Base-by-base conservation (phyloP, 2,329 filamentous ascomycete genomes). In the Coniosporium tulheliwenetii region DNA sequence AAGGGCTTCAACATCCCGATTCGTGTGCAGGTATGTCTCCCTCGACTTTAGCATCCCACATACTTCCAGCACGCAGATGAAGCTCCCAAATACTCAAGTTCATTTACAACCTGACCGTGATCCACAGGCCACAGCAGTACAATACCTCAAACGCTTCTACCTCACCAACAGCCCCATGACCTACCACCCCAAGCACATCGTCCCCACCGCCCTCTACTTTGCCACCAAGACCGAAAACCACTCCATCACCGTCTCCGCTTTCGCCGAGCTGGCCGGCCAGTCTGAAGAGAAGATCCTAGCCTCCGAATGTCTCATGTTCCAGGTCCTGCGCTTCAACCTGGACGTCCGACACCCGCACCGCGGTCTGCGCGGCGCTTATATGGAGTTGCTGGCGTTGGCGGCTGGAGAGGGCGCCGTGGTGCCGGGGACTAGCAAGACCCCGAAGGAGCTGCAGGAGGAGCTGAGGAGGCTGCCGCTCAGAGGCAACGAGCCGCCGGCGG, bases 111-210 rank as follows among this genome's bases (percentile, higher is more conserved):
- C 42, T 29, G 34, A 36, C 47, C 4, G 19, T 26, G 7, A 3
- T 26, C 3, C 30, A 42, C 39, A 77, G 71, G 78, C 81, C 19
- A 94, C 87, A 5, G 85, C 85, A 3, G 82, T 89, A 45, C 78
- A 93, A 54, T 95, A 93, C 58, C 73, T 98, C 44, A 82, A 85
- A 42, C 82, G 91, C 43, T 96, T 98, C 70, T 98, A 96, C 65
- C 73, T 94, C 32, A 89, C 83, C 54, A 94, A 96, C 63, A 93
- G 84, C 34, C 77, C 87, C 53, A 94, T 96, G 84, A 94, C 87
- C 29, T 96, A 98, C 57, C 84, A 89, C 46, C 89, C 87, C 0
- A 82, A 84, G 46, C 79, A 85, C 47, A 82, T 96, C 49, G 78
- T 93, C 57, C 85, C 87, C 55, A 91, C 86, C 29, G 85, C 83